Evolutionary conservation across 805 yeast species (phyloP).

Genomic region (Isabelozyma pseudorhagii): DNA sequence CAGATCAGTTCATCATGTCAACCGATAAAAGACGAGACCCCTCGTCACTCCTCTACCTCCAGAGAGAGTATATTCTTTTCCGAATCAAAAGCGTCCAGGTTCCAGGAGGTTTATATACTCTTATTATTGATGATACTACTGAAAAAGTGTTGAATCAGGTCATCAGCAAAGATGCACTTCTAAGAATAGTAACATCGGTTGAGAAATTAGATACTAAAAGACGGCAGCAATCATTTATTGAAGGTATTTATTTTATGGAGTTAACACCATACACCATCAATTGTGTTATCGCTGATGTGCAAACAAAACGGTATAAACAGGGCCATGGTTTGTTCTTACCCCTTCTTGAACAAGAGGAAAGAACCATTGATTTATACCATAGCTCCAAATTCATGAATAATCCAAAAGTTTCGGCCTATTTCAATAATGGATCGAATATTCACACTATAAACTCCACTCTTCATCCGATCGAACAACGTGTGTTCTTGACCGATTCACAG

Average conservation of each 20-base stretch:
- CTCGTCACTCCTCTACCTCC: constrained; percentile 23
- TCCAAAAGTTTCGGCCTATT: constrained; percentile 27
- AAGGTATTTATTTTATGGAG: constrained; percentile 77
- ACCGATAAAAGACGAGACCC: constrained; percentile 15
- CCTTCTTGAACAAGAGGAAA: constrained; percentile 23
- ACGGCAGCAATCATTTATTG: constrained; percentile 59
- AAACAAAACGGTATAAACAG: constrained; percentile 68
- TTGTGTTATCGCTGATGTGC: constrained; percentile 74
- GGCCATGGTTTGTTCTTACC: constrained; percentile 77
- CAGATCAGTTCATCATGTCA: not conserved
- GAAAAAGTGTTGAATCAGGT: constrained; percentile 47
- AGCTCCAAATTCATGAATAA: constrained; percentile 23
- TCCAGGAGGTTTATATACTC: constrained; percentile 29
- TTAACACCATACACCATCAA: constrained; percentile 66
- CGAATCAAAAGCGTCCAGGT: constrained; percentile 27
- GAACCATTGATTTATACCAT: constrained; percentile 15
- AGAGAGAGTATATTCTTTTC: constrained; percentile 25
- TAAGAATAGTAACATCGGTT: constrained; percentile 58
- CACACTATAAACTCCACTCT: constrained; percentile 34
- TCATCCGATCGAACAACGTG: constrained; percentile 66
- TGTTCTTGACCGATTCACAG: constrained; percentile 61
- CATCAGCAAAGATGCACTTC: constrained; percentile 45
- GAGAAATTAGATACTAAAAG: constrained; percentile 63
- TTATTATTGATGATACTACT: constrained; percentile 58
- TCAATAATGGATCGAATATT: constrained; percentile 27